These are phyloP conservation scores for Cercophora newfieldiana DNA, from an alignment of 495 filamentous ascomycete species.

Conservation along the genomic window DNA sequence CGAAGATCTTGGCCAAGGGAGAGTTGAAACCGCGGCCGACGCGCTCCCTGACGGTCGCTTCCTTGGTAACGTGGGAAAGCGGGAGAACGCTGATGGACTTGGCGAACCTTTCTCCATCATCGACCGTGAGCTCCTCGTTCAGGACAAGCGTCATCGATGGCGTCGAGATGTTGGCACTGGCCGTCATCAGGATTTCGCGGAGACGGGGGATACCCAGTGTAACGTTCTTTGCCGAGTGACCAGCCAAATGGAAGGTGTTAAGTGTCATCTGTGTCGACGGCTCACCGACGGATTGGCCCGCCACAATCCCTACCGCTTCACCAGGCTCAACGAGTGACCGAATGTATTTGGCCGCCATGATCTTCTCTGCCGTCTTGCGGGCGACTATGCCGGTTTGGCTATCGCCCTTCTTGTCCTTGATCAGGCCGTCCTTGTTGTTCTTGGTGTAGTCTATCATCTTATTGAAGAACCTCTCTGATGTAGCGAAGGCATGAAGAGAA, in stretches of 20 bases:
- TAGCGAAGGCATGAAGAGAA: conserved; percentile 74
- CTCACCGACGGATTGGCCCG: conserved; percentile 94
- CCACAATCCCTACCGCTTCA: conserved; percentile 96
- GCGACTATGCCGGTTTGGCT: conserved; percentile 37
- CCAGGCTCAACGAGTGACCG: conserved; percentile 92
- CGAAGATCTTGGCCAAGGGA: conserved; percentile 76
- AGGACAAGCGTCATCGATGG: conserved; percentile 87
- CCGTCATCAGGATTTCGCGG: conserved; percentile 98
- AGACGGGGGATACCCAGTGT: conserved; percentile 97
- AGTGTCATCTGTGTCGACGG: conserved; percentile 99
- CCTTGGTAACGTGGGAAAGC: conserved; percentile 82
- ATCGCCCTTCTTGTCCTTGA: conserved; percentile 70
- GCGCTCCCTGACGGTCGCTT: conserved; percentile 73
- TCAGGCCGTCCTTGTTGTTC: conserved; percentile 68
- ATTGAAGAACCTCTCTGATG: conserved; percentile 81
- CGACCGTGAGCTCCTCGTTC: conserved; percentile 67
- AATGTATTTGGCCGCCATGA: conserved; percentile 89
- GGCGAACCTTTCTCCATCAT: conserved; percentile 75
- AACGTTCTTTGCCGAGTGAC: conserved; percentile 97
- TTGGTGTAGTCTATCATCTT: conserved; percentile 67
- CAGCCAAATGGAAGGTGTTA: conserved; percentile 99
- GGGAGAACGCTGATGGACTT: conserved; percentile 91
- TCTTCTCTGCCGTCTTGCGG: conserved; percentile 76
- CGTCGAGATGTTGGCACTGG: conserved; percentile 81
- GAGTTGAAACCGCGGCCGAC: conserved; percentile 67